Conservation (phyloP, 2,329 filamentous ascomycete genomes). For the Amphichorda felina region DNA sequence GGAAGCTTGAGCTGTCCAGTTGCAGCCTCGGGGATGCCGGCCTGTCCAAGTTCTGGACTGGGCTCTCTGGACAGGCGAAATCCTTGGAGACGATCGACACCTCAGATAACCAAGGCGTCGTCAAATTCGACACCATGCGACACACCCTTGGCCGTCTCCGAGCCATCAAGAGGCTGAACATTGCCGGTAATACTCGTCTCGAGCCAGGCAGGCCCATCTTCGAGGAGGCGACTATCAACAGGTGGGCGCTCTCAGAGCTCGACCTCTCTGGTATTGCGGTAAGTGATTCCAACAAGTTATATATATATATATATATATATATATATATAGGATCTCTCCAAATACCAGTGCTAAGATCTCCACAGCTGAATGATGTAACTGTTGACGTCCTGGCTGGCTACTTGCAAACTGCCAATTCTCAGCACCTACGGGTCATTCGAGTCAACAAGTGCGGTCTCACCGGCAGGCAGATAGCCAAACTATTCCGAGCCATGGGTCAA, state of each 20-base stretch:
- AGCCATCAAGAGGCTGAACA: slow-evolving; percentile 34
- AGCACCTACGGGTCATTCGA: slow-evolving; percentile 28
- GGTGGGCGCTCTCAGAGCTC: slow-evolving; percentile 38
- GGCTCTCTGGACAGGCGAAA: slow-evolving; percentile 29
- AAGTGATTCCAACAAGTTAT: slow-evolving; percentile 8
- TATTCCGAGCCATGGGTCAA: slow-evolving; percentile 38
- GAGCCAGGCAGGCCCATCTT: slow-evolving; percentile 31
- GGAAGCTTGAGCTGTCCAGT: slow-evolving; percentile 35
- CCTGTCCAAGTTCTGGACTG: slow-evolving; percentile 34
- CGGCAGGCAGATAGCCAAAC: slow-evolving; percentile 33
- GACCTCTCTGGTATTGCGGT: slow-evolving; percentile 43
- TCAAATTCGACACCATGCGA: slow-evolving; percentile 33
- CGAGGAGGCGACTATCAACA: slow-evolving; percentile 26
- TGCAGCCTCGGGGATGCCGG: slow-evolving; percentile 38
- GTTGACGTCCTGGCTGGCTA: slow-evolving; percentile 33
- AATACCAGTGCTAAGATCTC: background rate
- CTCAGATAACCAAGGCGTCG: slow-evolving; percentile 38
- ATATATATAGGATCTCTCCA: background rate
- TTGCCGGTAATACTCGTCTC: slow-evolving; percentile 38
- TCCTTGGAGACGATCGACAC: slow-evolving; percentile 36
- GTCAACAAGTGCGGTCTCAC: slow-evolving; percentile 41
- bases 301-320: too few species aligned
- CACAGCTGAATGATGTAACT: slow-evolving; percentile 36
- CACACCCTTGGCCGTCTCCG: slow-evolving; percentile 29
- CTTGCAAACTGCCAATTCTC: slow-evolving; percentile 25